Evolutionary conservation across 345 rosid species (phyloP), one percentile per base, ranked within the genome.

Genomic region (Brassica incana): DNA sequence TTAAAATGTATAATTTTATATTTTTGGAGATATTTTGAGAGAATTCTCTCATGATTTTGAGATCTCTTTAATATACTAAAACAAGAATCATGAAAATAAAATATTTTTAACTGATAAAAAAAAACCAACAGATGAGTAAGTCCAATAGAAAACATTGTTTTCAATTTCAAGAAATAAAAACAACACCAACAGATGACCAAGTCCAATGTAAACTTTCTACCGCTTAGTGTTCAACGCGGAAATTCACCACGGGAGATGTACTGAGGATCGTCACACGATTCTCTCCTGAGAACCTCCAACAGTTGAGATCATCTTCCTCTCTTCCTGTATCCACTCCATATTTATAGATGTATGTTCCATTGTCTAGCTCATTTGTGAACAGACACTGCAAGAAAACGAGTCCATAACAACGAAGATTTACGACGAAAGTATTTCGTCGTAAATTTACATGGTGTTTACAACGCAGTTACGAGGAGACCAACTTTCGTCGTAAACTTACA

Each of bases 271-370:
- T 64, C 67, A 64, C 67, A 64, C 40, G 23, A 64, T 64, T 64
- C 23, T 63, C 40, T 63, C 40, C 10, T 62, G 40, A 30, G 18
- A 30, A 63, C 16, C 20, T 63, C 40, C 40, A 62, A 30, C 8
- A 12, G 15, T 8, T 30, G 40, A 9, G 32, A 9, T 59, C 63
- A 18, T 59, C 63, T 59, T 59, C 63, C 63, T 8, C 63, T 7
- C 29, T 23, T 20, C 63, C 63, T 59, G 30, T 59, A 25, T 59
- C 27, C 36, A 23, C 65, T 11, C 36, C 72, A 50, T 75, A 75
- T 38, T 60, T 72, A 25, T 73, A 73, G 2, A 40, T 1, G 36
- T 14, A 40, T 2, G 15, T 61, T 43, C 0, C 43, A 76, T 36
- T 12, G 8, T 16, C 12, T 23, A 9, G 16, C 27, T 2, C 9